Base-by-base conservation (phyloP, 495 filamentous ascomycete genomes). In the Hypoxylon trugodes region DNA sequence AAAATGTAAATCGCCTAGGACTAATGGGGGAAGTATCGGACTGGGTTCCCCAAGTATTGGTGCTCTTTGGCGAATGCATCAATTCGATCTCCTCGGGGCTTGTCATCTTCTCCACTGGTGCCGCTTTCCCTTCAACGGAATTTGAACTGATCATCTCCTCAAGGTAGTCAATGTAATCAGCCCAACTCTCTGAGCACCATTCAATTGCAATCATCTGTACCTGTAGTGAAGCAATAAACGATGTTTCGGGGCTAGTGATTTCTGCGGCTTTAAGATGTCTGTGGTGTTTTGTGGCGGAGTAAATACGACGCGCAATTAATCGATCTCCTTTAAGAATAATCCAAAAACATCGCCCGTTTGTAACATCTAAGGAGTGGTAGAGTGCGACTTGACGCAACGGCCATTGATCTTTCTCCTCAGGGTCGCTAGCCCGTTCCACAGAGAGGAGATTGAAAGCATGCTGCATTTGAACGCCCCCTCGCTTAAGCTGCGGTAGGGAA, bases 151-250 rank as follows among this genome's bases (percentile, higher is more conserved):
- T 42, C 9, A 56, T 41, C 4, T 77, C 66, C 22, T 82, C 79
- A 1, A 82, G 69, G 43, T 59, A 69, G 30, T 76, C 75, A 9
- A 82, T 71, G 57, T 81, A 82, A 67, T 77, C 78, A 15, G 75
- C 61, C 79, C 81, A 83, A 49, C 74, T 73, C 41, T 82, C 81
- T 16, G 48, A 68, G 22, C 76, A 75, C 79, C 79, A 82, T 36
- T 82, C 75, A 33, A 72, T 70, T 18, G 79, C 51, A 7, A 81
- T 65, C n/a, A 77, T 46, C 43, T 83, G 80, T 1, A 67, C 70
- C 18, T 65, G 61, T 6, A 83, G 65, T 8, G 73, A 59, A 9
- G 74, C 61, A 13, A 58, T 33, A 36, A 82, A 75, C 6, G 70
- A 69, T 7, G 57, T 35, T 13, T 69, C 61, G 7, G 62, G 54